Evolutionary conservation across 2,329 filamentous ascomycete genomes (phyloP).

Genomic region (Colletotrichum echinochloae): DNA sequence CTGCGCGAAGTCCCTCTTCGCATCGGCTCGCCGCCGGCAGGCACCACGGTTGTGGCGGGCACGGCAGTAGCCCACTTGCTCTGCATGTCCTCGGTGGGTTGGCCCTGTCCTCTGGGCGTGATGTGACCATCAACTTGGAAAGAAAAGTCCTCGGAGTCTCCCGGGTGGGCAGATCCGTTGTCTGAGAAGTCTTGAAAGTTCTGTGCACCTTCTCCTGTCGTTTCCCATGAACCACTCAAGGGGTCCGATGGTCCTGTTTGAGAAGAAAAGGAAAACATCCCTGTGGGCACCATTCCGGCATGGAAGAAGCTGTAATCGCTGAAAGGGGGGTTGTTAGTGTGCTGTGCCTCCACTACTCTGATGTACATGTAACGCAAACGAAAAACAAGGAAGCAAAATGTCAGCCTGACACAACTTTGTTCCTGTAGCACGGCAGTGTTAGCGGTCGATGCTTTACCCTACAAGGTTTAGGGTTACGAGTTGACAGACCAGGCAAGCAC

Average conservation of each 20-base stretch:
- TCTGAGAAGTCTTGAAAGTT: conserved; percentile 67
- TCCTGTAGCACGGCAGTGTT: conserved; percentile 55
- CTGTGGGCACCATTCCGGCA: conserved; percentile 62
- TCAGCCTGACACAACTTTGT: conserved; percentile 68
- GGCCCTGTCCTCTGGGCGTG: conserved; percentile 65
- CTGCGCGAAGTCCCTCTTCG: conserved; percentile 57
- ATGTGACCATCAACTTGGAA: conserved; percentile 61
- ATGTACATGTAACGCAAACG: conserved; percentile 44
- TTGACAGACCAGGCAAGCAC: conserved; percentile 53
- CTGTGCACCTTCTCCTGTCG: conserved; percentile 70
- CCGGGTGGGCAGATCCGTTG: conserved; percentile 61
- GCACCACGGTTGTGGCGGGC: conserved; percentile 48
- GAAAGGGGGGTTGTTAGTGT: conserved; percentile 68
- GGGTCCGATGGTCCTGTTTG: conserved; percentile 71
- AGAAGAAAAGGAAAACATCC: conserved; percentile 70
- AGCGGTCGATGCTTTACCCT: conserved; percentile 46
- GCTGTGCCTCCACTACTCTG: conserved; percentile 61
- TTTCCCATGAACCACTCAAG: conserved; percentile 66
- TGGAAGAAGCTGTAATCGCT: conserved; percentile 70
- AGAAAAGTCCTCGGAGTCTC: conserved; percentile 67
- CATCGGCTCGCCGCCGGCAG: conserved; percentile 56
- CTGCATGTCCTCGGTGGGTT: conserved; percentile 59
- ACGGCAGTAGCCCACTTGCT: conserved; percentile 61
- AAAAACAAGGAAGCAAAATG: conserved; percentile 47
- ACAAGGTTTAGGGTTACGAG: conserved; percentile 39